Evolutionary conservation across 257 asterid genomes (phyloP), one percentile per base, ranked within the genome.

Genomic region (Nicotiana obtusifolia): DNA sequence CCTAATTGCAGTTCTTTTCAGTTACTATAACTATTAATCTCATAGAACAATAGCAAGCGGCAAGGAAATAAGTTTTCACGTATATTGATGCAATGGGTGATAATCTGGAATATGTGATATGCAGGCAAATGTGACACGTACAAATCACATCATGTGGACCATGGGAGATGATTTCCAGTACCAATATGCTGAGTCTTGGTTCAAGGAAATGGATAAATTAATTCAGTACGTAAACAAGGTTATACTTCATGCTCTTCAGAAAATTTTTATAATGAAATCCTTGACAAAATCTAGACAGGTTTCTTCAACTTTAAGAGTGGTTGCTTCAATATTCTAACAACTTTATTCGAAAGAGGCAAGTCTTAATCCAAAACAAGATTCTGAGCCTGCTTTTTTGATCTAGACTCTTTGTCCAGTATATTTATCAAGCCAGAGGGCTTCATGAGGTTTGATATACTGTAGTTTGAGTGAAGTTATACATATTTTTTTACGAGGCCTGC

Each of bases 91-190:
- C 20, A 10, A 59, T n/a, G 41, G 7, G 65, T 28, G 26, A 65
- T 71, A 73, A 59, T 8, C 79, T 82, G 17, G 28, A 75, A 14
- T 16, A 2, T 80, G 54, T 61, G 81, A 79, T 84, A 17, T 81
- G 62, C 88, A 94, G 97, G 98, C 94, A 81, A 93, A 94, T 83
- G 94, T 94, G 65, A 94, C 98, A 0, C 91, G 89, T 64, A 89
- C 93, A 47, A 90, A 94, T 88, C 98, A 94, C 86, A 90, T 94
- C 28, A 94, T 94, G 98, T 94, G 97, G 97, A 94, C 98, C 24
- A 94, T 94, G 98, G 98, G 98, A 61, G 94, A 94, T 61, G 98
- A 93, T 84, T 94, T 94, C 86, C 89, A 86, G 81, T 94, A 94
- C 86, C 95, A 91, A 73, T 94, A 94, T 81, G 97, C 97, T 1